Evolutionary conservation across 1,139 yeast genomes (phyloP).

Genomic region (Suhomyces chickasaworum): DNA sequence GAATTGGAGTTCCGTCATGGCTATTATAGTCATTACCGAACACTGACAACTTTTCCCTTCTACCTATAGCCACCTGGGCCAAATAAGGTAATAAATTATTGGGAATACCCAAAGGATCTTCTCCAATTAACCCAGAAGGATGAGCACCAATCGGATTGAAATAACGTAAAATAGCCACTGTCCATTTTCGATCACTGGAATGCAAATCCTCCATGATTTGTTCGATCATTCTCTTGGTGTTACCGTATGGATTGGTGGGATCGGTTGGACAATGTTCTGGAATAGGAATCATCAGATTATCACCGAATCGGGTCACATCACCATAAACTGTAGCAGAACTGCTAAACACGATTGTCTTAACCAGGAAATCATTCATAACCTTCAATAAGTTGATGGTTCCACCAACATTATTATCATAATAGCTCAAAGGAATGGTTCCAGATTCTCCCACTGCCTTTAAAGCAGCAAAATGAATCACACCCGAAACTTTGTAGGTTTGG

Average conservation of each 20-base stretch:
- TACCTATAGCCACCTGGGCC: constrained; percentile 78
- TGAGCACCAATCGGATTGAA: constrained; percentile 88
- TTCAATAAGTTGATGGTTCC: constrained; percentile 66
- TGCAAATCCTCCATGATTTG: constrained; percentile 60
- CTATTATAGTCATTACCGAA: constrained; percentile 72
- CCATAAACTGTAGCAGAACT: constrained; percentile 87
- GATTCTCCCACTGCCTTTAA: constrained; percentile 85
- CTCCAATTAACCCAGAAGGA: constrained; percentile 78
- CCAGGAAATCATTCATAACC: constrained; percentile 50
- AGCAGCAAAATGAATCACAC: constrained; percentile 85
- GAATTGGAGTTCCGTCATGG: constrained; percentile 78
- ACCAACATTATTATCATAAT: constrained; percentile 68
- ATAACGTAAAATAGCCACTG: constrained; percentile 69
- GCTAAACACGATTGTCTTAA: constrained; percentile 67
- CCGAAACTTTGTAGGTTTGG: constrained; percentile 49
- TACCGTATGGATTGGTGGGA: constrained; percentile 79
- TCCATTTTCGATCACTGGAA: constrained; percentile 52
- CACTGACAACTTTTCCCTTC: constrained; percentile 62
- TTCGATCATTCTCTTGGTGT: constrained; percentile 69
- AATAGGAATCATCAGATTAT: constrained; percentile 64
- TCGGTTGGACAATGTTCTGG: constrained; percentile 79
- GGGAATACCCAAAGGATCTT: constrained; percentile 78
- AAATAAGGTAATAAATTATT: constrained; percentile 74
- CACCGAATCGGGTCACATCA: constrained; percentile 71
- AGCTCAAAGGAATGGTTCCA: constrained; percentile 67